phyloP scores from a whole-genome alignment of 1,284 basidiomycete species.

The Ustilago lituana region DNA sequence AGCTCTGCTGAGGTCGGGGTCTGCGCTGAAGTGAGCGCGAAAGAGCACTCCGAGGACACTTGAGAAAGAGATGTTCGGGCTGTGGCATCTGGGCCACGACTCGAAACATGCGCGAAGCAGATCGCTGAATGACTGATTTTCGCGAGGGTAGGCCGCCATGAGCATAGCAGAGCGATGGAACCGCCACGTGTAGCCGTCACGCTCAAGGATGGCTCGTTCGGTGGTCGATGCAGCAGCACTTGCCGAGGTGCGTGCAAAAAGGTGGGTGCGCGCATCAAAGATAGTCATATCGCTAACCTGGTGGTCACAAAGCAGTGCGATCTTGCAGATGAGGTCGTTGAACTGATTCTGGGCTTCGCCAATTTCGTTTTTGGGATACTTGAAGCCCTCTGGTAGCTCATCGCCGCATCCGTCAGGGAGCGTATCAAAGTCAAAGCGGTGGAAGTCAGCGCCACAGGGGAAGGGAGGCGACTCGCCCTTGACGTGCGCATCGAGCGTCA shows the following conservation, averaged over 20 bases:
- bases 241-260: slow-evolving; percentile 27
- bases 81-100: slow-evolving; percentile 82
- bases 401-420: slow-evolving; percentile 46
- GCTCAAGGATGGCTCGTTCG: slow-evolving; percentile 57
- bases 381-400: slow-evolving; percentile 51
- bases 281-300: slow-evolving; percentile 80
- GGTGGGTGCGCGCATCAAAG: slow-evolving; percentile 82
- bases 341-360: slow-evolving; percentile 79
- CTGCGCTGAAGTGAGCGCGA: slow-evolving; percentile 82
- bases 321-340: slow-evolving; percentile 74
- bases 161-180: slow-evolving; percentile 72
- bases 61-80: slow-evolving; percentile 70
- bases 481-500: slow-evolving; percentile 79
- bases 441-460: slow-evolving; percentile 80
- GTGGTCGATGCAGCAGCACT: slow-evolving; percentile 27
- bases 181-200: slow-evolving; percentile 70
- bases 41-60: slow-evolving; percentile 83
- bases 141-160: slow-evolving; percentile 74
- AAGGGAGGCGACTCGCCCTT: slow-evolving; percentile 76
- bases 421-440: slow-evolving; percentile 68
- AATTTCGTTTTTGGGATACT: slow-evolving; percentile 74
- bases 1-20: slow-evolving; percentile 75
- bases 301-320: slow-evolving; percentile 76
- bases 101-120: slow-evolving; percentile 83
- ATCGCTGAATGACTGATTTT: slow-evolving; percentile 75